phyloP scores from a whole-genome alignment of 768 basidiomycete species.

The Infundibulicybe gibba region DNA sequence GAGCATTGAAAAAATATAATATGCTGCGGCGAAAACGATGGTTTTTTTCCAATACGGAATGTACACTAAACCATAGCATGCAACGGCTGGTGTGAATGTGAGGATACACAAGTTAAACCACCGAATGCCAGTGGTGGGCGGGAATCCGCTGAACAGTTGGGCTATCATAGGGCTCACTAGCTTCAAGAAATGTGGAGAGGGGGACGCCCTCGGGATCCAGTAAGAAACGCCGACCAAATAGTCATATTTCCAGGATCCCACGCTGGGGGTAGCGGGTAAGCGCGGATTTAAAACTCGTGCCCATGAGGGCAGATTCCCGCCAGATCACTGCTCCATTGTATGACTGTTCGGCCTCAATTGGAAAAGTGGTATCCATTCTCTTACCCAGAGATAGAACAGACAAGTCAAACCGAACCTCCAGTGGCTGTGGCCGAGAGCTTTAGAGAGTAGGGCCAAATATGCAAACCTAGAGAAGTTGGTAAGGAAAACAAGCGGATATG shows the following conservation, averaged over 20 bases:
- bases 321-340: too few species aligned
- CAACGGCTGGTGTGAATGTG: slow-evolving; percentile 65
- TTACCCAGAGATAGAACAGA: too few species aligned
- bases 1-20: slow-evolving; percentile 87
- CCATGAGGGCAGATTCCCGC: too few species aligned
- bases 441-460: too few species aligned
- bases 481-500: too few species aligned
- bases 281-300: slow-evolving; percentile 11
- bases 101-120: slow-evolving; percentile 80
- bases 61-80: slow-evolving; percentile 61
- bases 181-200: neutral
- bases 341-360: too few species aligned
- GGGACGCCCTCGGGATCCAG: slow-evolving; percentile 1
- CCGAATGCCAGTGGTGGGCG: slow-evolving; percentile 50
- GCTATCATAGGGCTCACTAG: slow-evolving; percentile 5
- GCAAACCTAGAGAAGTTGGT: too few species aligned
- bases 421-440: too few species aligned
- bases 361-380: too few species aligned
- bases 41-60: slow-evolving; percentile 51
- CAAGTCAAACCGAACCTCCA: too few species aligned
- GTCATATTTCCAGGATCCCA: slow-evolving; percentile 9
- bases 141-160: slow-evolving; percentile 28
- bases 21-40: slow-evolving; percentile 53
- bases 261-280: slow-evolving; percentile 2
- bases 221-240: slow-evolving; percentile 4